Evolutionary conservation across 805 yeast species (phyloP).

Genomic region (Myxozyma kluyveri): DNA sequence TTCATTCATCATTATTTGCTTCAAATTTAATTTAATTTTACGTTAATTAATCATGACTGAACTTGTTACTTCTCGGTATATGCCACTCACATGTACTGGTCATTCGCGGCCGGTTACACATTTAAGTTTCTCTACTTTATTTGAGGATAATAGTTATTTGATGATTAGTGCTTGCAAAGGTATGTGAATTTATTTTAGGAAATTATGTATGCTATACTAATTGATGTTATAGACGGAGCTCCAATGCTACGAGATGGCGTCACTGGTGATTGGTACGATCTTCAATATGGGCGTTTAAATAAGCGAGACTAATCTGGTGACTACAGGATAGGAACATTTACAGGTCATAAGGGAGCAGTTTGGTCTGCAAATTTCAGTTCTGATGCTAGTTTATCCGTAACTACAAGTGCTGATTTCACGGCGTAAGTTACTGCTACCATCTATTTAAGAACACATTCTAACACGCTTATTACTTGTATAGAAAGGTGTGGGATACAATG

Average conservation of each 20-base stretch:
- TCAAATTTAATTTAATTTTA: too few species aligned
- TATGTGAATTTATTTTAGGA: slow-evolving; percentile 21
- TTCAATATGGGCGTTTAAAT: background rate
- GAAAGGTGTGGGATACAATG: slow-evolving; percentile 24
- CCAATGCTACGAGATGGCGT: slow-evolving; percentile 39
- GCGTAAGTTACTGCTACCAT: slow-evolving; percentile 25
- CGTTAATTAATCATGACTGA: slow-evolving; percentile 2
- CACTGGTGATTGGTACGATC: slow-evolving; percentile 38
- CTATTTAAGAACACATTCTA: background rate
- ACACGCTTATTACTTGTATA: background rate
- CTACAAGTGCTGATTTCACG: slow-evolving; percentile 40
- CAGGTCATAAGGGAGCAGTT: slow-evolving; percentile 40
- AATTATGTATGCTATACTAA: too few species aligned
- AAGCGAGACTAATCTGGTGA: background rate
- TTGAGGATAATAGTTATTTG: slow-evolving; percentile 28
- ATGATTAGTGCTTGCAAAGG: slow-evolving; percentile 39
- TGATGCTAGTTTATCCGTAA: slow-evolving; percentile 31
- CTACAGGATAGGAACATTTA: slow-evolving; percentile 36
- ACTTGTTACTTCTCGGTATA: slow-evolving; percentile 13
- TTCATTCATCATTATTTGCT: too few species aligned
- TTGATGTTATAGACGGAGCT: slow-evolving; percentile 33
- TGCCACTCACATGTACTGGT: slow-evolving; percentile 40
- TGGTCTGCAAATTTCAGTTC: slow-evolving; percentile 36
- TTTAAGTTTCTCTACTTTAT: slow-evolving; percentile 33
- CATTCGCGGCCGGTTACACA: slow-evolving; percentile 40